Evolutionary conservation across 2,329 filamentous ascomycete species (phyloP), one percentile per base, ranked within the genome.

Genomic region (Catunica adiposa): DNA sequence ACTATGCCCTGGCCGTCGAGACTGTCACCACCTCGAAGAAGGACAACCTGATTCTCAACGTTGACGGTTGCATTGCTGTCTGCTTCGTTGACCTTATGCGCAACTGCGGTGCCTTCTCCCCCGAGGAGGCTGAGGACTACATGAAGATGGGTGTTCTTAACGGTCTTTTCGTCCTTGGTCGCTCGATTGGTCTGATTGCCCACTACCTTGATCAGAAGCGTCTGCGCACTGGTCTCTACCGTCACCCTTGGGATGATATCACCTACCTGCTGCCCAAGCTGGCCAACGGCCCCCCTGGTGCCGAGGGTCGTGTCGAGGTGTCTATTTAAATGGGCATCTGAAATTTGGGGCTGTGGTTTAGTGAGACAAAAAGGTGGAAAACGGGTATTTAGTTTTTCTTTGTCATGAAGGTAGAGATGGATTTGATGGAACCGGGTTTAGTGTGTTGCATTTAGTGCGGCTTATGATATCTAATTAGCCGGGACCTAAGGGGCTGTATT

Each of bases 181-280:
- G 92, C 68, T 88, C 82, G 71, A 98, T 98, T 67, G 92, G 92
- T 86, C 79, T 98, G 63, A 98, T 98, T 84, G 92, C 92, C 67
- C 92, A 98, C 75, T 97, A 90, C 80, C 83, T 98, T 66, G 92
- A 98, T 76, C 92, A 98, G 82, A 98, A 98, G 89, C 83, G 92
- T 73, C 80, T 98, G 72, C 86, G 90, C 66, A 98, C 92, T 67
- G 92, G 92, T 70, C 82, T 98, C 62, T 98, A 98, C 86, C 86
- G 92, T 70, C 89, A 95, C 81, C 92, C 92, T 68, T 97, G 92
- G 92, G 92, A 95, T 70, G 89, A 95, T 71, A 95, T 95, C 69
- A 95, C 89, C 63, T 94, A 95, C 74, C 80, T 95, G 64, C 83
- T 95, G 64, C 89, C 89, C 66, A 86, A 79, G 71, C 75, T 94